phyloP scores from a whole-genome alignment of 2,329 filamentous ascomycete genomes.

The Trichophyton benhamiae region DNA sequence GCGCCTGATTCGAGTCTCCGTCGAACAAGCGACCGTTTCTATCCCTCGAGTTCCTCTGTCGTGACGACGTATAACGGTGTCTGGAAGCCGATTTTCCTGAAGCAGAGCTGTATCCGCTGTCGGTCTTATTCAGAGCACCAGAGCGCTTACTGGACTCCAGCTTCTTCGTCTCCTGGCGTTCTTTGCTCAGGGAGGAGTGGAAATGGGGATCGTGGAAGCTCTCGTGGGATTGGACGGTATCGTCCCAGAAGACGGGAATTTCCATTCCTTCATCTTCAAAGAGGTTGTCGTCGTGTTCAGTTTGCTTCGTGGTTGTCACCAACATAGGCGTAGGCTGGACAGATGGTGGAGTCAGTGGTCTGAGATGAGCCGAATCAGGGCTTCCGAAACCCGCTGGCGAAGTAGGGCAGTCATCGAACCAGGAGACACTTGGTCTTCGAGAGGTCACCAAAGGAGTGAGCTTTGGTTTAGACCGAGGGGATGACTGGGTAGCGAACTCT shows the following conservation, averaged over 20 bases:
- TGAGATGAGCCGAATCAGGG: background rate
- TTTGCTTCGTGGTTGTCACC: background rate
- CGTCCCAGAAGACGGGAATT: constrained; percentile 1
- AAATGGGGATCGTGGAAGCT: background rate
- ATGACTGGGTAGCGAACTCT: background rate
- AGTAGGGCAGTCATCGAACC: constrained; percentile 2
- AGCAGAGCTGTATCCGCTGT: background rate
- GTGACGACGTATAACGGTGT: background rate
- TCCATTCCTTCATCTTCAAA: constrained; percentile 3
- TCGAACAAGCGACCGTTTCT: background rate
- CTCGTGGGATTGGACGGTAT: background rate
- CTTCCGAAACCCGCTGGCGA: background rate
- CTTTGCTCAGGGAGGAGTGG: background rate
- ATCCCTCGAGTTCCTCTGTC: background rate
- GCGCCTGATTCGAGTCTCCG: background rate
- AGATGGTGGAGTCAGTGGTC: background rate
- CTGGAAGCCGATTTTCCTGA: background rate
- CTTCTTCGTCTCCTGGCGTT: background rate
- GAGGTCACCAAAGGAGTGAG: background rate
- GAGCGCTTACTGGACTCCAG: background rate
- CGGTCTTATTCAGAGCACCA: background rate
- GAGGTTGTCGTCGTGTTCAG: background rate
- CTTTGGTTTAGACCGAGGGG: background rate
- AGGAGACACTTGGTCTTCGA: background rate
- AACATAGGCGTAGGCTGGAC: background rate